phyloP scores from a whole-genome alignment of 305 asterid species.

The Coffea humblotiana region DNA sequence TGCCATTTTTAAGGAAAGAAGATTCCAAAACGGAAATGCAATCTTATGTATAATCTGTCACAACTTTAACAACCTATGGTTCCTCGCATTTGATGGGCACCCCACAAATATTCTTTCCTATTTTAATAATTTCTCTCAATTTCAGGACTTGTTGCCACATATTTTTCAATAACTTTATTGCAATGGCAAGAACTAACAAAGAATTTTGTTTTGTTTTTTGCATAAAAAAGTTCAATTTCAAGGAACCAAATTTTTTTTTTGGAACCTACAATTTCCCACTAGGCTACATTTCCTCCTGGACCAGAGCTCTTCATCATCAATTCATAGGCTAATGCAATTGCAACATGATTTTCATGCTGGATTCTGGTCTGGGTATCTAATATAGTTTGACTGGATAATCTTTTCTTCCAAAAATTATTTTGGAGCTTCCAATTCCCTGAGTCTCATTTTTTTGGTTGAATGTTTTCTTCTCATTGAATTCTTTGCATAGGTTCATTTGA shows the following conservation, averaged over 20 bases:
- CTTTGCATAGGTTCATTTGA: background rate
- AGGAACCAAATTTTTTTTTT: constrained; percentile 28
- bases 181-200: constrained; percentile 2
- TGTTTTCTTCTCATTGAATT: constrained; percentile 1
- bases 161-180: background rate
- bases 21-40: background rate
- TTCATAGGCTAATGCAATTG: constrained; percentile 37
- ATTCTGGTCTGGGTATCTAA: constrained; percentile 69
- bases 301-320: constrained; percentile 71
- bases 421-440: constrained; percentile 13
- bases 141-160: constrained; percentile 12
- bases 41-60: constrained; percentile 1
- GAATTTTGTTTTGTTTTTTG: constrained; percentile 6
- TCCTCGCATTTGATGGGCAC: constrained; percentile 37
- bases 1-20: constrained; percentile 1
- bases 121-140: background rate
- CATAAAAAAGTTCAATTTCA: constrained; percentile 27
- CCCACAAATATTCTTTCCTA: constrained; percentile 32
- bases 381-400: background rate
- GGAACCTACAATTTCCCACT: constrained; percentile 52
- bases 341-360: constrained; percentile 39
- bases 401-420: constrained; percentile 4
- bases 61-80: constrained; percentile 28
- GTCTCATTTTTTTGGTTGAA: background rate
- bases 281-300: constrained; percentile 54